Evolutionary conservation across 768 basidiomycete species (phyloP), one percentile per base, ranked within the genome.

Genomic region (Phlegmacium glaucopus): DNA sequence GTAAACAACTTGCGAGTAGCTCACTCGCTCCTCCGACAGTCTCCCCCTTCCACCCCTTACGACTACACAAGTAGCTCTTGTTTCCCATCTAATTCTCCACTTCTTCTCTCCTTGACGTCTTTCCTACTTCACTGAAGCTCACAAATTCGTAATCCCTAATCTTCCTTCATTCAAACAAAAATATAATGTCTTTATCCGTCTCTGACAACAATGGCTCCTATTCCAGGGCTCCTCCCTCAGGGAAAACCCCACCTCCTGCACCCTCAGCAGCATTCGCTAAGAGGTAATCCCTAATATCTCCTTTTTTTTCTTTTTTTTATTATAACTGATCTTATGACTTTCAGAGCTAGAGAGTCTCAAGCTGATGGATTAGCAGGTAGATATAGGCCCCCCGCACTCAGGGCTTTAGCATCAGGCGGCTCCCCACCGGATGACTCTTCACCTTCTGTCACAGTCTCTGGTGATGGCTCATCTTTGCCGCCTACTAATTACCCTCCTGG

Each of bases 131-230:
- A 60, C 39, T 50, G 49, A 54, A 52, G 50, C 57, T 53, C 61
- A 58, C 38, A 50, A 50, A 54, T 60, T 62, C 70, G 67, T 90
- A 90, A 90, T 91, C 79, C 79, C 77, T 90, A 90, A 89, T 89
- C 80, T 69, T 77, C 79, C 69, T 68, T 72, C 72, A 69, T 72
- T 72, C 72, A 68, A 70, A 76, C 73, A 66, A 53, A 64, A 69
- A 72, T 87, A 86, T 86, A 87, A 92, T 92, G 90, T 90, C 90
- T 76, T 83, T 91, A 79, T 89, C 89, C 67, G 80, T 87, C 67
- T 76, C 79, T 66, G 87, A 90, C 81, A 86, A 79, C 77, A 81
- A 78, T 73, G 76, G 76, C 74, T 78, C 87, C 72, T 90, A 86
- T 80, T 78, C 85, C 59, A 84, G 87, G 76, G 82, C 79, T 65